Evolutionary conservation across 495 filamentous ascomycete genomes (phyloP), one percentile per base, ranked within the genome.

Genomic region (Aspergillus nidulans): DNA sequence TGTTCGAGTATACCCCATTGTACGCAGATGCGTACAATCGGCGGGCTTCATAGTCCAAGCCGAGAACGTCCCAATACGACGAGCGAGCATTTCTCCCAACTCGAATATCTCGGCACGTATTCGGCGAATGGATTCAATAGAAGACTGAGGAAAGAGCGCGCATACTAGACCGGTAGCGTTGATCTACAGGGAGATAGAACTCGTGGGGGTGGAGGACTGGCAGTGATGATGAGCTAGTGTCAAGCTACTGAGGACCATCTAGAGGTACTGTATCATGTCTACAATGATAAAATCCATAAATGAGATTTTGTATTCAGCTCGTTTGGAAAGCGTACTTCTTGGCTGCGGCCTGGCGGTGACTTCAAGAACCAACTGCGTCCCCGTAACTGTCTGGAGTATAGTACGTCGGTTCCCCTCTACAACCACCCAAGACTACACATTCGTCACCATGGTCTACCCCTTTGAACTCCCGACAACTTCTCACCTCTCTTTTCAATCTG

Each of bases 381-480:
- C 40, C 49, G 16, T 46, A 45, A 28, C 46, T 32, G n/a, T n/a
- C n/a, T n/a, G n/a, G n/a, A n/a, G n/a, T n/a, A 40, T 10, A 43
- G 28, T 30, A 44, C 16, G n/a, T n/a, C n/a, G n/a, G n/a, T 38
- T 44, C 39, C 49, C 46, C 39, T 45, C 46, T n/a, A 0, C 47
- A 54, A 54, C 48, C 41, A 53, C 52, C 64, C 39, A 47, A 56
- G 52, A 57, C 36, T 23, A 44, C 51, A 58, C 53, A 56, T 28
- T 26, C 32, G 53, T 49, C 67, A 81, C 55, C 28, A 96, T 96
- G 92, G 90, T 92, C 40, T 96, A 86, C 68, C 84, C 86, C 18
- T 95, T 92, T 63, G 74, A 78, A 28, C 81, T 96, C 34, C 89
- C 91, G 3, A 96, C 91, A 19, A 95, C 91, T 20, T 94, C 89